Base-by-base conservation (phyloP, 2,329 filamentous ascomycete genomes). In the Plectosphaerella sp. region DNA sequence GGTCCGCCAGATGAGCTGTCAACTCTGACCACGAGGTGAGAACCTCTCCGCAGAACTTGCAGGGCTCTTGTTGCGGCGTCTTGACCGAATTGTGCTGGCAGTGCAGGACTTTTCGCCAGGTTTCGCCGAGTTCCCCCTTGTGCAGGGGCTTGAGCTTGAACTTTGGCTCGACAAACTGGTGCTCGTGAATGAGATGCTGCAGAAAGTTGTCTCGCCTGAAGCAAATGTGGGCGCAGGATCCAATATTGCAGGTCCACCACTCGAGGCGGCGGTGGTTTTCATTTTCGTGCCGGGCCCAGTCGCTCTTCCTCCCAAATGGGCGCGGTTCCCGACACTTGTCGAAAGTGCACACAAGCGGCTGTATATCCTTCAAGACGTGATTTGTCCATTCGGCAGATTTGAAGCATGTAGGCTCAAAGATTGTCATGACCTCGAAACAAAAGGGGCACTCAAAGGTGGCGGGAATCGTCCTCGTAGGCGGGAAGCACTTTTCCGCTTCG, bases 381-480 rank as follows among this genome's bases (percentile, higher is more conserved):
- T 97, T 96, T 2, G 91, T 96, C 92, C 92, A 97, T 68, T 97
- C 92, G 0, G 91, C n/a, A n/a, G n/a, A n/a, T n/a, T n/a, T n/a
- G n/a, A n/a, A n/a, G n/a, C n/a, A n/a, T n/a, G n/a, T 96, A 15
- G 91, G 92, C 67, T 96, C 96, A 61, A 86, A 82, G 60, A 94
- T 91, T 61, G 85, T 90, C 75, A 94, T 96, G 49, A 85, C 80
- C 59, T 86, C 83, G 72, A 90, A 96, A 71, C 92, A 96, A 18
- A 96, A 74, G 36, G 88, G 87, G 60, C 92, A 97, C 72, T 97
- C 92, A 55, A 96, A 93, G 63, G 93, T 86, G 4, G 91, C 90
- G 1, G 92, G 92, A 7, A 96, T 77, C 15, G 81, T 80, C 53
- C 75, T 79, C 3, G 90, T 87, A 2, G 90, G 91, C 7, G 92